Evolutionary conservation across 192 early-diverging fungal species (phyloP), one percentile per base, ranked within the genome.

Genomic region (Thoreauomyces humboldtii): DNA sequence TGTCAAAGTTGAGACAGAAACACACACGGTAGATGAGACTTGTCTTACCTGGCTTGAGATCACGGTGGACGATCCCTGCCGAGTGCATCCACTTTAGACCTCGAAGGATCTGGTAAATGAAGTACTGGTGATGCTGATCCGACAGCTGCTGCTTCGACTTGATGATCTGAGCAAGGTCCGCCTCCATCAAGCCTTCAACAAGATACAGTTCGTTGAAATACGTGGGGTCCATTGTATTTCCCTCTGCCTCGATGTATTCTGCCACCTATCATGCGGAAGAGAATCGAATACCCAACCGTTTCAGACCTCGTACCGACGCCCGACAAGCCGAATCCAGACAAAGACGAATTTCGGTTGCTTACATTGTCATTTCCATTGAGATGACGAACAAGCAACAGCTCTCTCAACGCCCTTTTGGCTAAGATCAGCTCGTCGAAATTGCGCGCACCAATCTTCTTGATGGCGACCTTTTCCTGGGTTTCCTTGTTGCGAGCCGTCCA

Each of bases 71-170:
- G 21, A 99, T 91, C 65, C 94, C 94, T 32, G 95, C 97, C 19
- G 95, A 95, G 71, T 99, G 97, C 81, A 99, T 94, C 70, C 92
- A 96, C 73, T 99, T 99, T 55, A 99, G 85, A 7, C 94, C 97
- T 57, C 95, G 89, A 56, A 92, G 75, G 25, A 96, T 91, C 73
- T 99, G 97, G 78, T 95, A 99, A 61, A 97, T 86, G 76, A 99
- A 99, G 79, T 99, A 99, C 73, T 99, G 97, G 70, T 86, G 96
- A 76, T 99, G 97, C 56, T 93, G 89, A 72, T 97, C 92, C 24
- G 92, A 91, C 44, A 99, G 81, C 51, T 88, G 87, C 81, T 99
- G 97, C 33, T 78, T 85, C 4, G 91, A 91, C 51, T 90, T 89
- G 77, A 99, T 95, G 50, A 99, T 95, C 58, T 94, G 88, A 75